Evolutionary conservation across 805 yeast genomes (phyloP), one percentile per base, ranked within the genome.

Genomic region (Schwanniomyces vanrijiae): DNA sequence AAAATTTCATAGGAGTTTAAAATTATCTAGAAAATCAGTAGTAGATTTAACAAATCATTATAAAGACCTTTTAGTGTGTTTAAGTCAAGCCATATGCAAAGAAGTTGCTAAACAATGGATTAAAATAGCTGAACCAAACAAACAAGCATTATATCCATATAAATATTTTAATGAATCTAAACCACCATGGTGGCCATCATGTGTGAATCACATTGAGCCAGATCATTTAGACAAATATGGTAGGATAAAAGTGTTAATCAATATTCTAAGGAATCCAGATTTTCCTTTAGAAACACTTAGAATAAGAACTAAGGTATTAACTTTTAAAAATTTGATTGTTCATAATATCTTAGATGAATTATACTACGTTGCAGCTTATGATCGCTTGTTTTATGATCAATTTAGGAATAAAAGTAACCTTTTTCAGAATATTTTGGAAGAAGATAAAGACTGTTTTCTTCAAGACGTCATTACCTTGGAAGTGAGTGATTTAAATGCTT

Each of bases 141-240:
- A 86, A 51, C 89, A 85, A 62, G 71, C 84, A 1, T 64, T 66
- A 20, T 76, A 66, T 53, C 92, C 92, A 3, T 86, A 86, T 59
- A 84, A 80, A 45, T 56, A 59, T 8, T 81, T 81, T 2, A 76
- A 77, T 11, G 41, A 21, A 0, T 54, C 77, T 10, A 78, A 70
- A 51, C 94, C 92, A 0, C 55, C 58, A 4, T 86, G 91, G 91
- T 86, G 94, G 94, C 91, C 91, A 0, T 31, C 37, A 0, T 47
- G 52, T 10, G 78, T 83, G 1, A 67, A 79, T 31, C 92, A 86
- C 62, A 72, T 69, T 38, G 91, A 86, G 56, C 92, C 92, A 0
- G 92, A 86, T 59, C 92, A 87, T 64, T 65, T 87, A 47, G 74
- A 70, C 48, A 86, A 83, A 58, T 66, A 64, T 1, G 85, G 82